phyloP scores from a whole-genome alignment of 768 basidiomycete species.

The Tylopilus subfusipes region DNA sequence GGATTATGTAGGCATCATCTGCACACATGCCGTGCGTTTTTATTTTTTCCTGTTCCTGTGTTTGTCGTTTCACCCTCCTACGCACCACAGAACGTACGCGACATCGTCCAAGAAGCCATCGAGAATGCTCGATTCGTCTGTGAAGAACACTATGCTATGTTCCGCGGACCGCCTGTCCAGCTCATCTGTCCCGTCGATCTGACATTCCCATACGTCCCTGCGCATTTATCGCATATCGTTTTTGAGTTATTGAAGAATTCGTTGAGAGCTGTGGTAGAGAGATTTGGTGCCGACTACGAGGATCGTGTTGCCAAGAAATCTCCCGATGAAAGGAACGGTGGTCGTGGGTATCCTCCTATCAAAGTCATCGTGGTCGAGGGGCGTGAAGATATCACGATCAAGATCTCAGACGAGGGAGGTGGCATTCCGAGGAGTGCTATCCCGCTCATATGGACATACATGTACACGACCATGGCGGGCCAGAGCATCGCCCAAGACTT shows the following conservation, averaged over 20 bases:
- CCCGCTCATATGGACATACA: conserved; percentile 98
- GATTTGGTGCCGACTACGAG: conserved; percentile 79
- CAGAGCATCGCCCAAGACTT: conserved; percentile 76
- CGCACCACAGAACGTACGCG: conserved; percentile 76
- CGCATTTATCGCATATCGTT: conserved; percentile 92
- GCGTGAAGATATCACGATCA: conserved; percentile 97
- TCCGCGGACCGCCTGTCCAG: conserved; percentile 93
- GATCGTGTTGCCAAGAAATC: conserved; percentile 30
- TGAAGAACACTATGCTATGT: conserved; percentile 95
- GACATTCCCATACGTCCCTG: conserved; percentile 92
- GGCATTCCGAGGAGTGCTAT: conserved; percentile 82
- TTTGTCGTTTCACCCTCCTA: neutral
- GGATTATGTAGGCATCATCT: conserved; percentile 97
- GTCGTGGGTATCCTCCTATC: conserved; percentile 25
- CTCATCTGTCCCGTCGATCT: conserved; percentile 89
- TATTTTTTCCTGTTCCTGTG: conserved; percentile 12
- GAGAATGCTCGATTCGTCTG: conserved; percentile 95
- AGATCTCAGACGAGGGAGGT: conserved; percentile 96
- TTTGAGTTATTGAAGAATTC: conserved; percentile 99
- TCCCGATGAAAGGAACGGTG: neutral
- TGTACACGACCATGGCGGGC: conserved; percentile 85
- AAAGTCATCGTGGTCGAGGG: conserved; percentile 82
- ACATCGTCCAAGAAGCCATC: conserved; percentile 97
- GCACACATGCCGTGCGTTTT: conserved; percentile 74
- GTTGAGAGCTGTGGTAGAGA: conserved; percentile 92